Conservation (phyloP, 2,329 filamentous ascomycete genomes). For the Fusarium sp. region DNA sequence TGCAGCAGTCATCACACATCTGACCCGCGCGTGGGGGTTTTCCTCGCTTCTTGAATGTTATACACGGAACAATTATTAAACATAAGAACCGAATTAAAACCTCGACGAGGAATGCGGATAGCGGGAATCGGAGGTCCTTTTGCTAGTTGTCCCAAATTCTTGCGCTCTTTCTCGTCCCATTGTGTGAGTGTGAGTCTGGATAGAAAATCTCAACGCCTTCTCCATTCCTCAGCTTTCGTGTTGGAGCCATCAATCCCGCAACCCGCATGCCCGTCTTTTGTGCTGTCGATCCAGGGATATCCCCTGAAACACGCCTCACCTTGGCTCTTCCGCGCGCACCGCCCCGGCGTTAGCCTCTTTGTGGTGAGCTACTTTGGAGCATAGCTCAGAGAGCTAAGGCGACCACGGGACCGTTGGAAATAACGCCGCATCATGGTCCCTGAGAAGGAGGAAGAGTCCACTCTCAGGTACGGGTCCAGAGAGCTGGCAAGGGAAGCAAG, state of each 20-base stretch:
- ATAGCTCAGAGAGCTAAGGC: conserved; percentile 24
- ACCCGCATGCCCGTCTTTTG: conserved; percentile 7
- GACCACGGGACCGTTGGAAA: conserved; percentile 41
- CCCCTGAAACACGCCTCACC: conserved; percentile 45
- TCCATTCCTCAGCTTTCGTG: conserved; percentile 42
- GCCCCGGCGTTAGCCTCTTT: conserved; percentile 31
- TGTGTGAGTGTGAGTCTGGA: not conserved
- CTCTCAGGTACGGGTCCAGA: conserved; percentile 5
- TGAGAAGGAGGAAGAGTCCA: conserved; percentile 10
- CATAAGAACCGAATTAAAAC: not conserved
- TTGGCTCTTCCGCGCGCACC: conserved; percentile 35
- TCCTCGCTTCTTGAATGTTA: conserved; percentile 1
- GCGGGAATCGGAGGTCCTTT: not conserved
- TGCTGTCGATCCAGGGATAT: conserved; percentile 36
- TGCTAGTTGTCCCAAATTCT: conserved; percentile 12
- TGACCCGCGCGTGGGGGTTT: conserved; percentile 14
- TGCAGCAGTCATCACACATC: conserved; percentile 10
- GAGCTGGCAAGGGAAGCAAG: conserved; percentile 15
- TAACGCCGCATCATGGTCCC: conserved; percentile 33
- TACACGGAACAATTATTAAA: not conserved
- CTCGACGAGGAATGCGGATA: conserved; percentile 31
- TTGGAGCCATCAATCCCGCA: conserved; percentile 14
- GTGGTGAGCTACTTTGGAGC: conserved; percentile 25
- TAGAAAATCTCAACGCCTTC: conserved; percentile 13
- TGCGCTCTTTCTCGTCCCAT: conserved; percentile 3